Base-by-base conservation (phyloP, 192 early-diverging fungal genomes). In the Oehlia diaphana region DNA sequence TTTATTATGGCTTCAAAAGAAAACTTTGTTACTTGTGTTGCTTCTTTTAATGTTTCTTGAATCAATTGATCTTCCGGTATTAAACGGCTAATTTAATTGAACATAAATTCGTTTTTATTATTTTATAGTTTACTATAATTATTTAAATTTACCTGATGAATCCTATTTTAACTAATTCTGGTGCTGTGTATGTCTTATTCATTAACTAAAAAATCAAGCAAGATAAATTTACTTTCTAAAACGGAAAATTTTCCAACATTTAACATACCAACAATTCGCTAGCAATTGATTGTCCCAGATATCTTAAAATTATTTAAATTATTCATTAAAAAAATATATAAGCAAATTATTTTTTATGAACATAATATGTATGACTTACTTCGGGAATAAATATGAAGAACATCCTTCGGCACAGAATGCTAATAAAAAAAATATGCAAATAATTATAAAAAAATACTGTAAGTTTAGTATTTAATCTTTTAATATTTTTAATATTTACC, bases 351-450 rank as follows among this genome's bases (percentile, higher is more conserved):
- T 49, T 10, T n/a, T 66, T 35, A 3, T 16, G 33, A 21, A 39
- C n/a, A 42, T 26, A n/a, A 42, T 26, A n/a, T 10, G 26, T 14
- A 6, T 44, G 14, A 10, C 82, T 49, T 80, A 87, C 86, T 83
- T 81, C 67, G 92, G 93, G 70, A 94, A 92, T 4, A 90, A 81
- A 35, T 91, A 74, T 23, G 90, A 90, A 28, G 91, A 92, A 86
- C 90, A 91, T 13, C 90, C 93, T 79, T 94, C 93, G 13, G 90
- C 92, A 74, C 91, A 92, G 76, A 93, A 91, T 16, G 87, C 87
- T 88, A 79, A 72, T 28, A 23, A 5, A 53, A 19, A 14, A 77
- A 4, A 58, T 42, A 42, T 42, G 5, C 39, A 42, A 8, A 76
- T 16, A n/a, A 26, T 23, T 26, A 35, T 7, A 21, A 80, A 63